phyloP scores from a whole-genome alignment of 2,329 filamentous ascomycete genomes.

The Rutstroemia sp. region DNA sequence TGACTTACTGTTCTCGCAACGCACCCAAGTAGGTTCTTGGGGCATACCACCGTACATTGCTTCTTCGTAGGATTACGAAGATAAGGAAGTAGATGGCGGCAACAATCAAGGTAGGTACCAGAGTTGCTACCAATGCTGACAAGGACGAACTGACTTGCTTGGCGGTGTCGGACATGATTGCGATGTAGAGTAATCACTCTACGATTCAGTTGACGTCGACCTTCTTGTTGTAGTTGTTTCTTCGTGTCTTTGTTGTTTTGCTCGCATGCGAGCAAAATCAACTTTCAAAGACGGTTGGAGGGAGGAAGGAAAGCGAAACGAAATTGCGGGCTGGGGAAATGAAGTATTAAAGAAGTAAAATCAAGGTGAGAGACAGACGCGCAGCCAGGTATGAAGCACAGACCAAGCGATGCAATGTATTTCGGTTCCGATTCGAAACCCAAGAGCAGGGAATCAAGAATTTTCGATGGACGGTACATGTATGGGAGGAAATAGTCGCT shows the following conservation, averaged over 20 bases:
- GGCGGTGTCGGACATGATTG: background rate
- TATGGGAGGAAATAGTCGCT: too few relatives aligned
- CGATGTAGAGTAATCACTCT: background rate
- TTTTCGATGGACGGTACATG: too few relatives aligned
- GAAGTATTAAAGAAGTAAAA: background rate
- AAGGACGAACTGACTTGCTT: constrained; percentile 17
- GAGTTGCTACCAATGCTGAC: constrained; percentile 39
- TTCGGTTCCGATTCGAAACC: background rate
- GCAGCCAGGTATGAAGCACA: background rate
- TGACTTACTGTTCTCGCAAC: constrained; percentile 36
- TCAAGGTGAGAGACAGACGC: background rate
- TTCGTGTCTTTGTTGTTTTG: background rate
- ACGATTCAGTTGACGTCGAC: background rate
- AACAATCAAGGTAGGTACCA: constrained; percentile 38
- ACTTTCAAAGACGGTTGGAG: background rate
- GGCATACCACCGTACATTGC: constrained; percentile 43
- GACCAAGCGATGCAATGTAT: background rate
- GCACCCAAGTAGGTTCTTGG: constrained; percentile 47
- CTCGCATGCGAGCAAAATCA: constrained; percentile 1
- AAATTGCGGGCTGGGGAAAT: background rate
- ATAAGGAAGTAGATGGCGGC: constrained; percentile 37
- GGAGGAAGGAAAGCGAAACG: background rate
- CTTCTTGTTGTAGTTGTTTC: background rate
- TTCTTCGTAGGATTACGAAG: constrained; percentile 43
- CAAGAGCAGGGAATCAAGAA: too few relatives aligned